Percentiles rank a stretch among this genome's conserved stretches.
These are phyloP conservation scores for Apophysomyces sp. DNA, from an alignment of 371 early-diverging fungal genomes.

Conservation along the genomic window DNA sequence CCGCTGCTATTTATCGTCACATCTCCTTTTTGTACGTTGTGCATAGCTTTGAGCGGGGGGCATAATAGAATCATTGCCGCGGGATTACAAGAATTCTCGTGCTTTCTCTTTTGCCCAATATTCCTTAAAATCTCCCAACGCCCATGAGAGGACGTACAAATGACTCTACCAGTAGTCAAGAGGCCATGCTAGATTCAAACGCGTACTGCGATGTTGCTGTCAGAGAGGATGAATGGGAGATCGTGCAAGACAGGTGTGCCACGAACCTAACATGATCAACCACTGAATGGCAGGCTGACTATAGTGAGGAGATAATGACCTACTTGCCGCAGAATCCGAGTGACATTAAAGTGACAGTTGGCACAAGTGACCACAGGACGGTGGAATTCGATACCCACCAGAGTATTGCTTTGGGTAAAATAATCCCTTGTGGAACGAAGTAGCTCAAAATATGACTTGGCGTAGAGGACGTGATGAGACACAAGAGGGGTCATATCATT, in stretches of 20 bases:
- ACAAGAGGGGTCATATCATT: slow-evolving; percentile 34
- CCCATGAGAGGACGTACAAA: not conserved
- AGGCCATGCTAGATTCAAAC: not conserved
- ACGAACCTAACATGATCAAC: not conserved
- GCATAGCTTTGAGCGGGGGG: too few relatives aligned
- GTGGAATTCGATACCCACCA: slow-evolving; percentile 4
- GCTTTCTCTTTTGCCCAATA: not conserved
- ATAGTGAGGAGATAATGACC: slow-evolving; percentile 5
- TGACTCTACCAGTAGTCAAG: not conserved
- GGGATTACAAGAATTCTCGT: too few relatives aligned
- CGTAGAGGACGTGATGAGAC: slow-evolving; percentile 13
- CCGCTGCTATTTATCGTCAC: too few relatives aligned
- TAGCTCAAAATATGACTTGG: not conserved
- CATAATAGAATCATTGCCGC: too few relatives aligned
- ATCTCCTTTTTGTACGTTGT: too few relatives aligned
- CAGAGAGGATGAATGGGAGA: slow-evolving; percentile 12
- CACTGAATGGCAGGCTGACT: not conserved
- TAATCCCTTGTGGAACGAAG: not conserved
- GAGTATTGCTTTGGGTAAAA: slow-evolving; percentile 8
- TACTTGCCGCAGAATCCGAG: slow-evolving; percentile 9
- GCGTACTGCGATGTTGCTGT: not conserved
- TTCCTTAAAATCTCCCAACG: not conserved
- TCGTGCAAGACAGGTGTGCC: slow-evolving; percentile 8
- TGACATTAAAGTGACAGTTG: slow-evolving; percentile 10
- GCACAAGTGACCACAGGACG: slow-evolving; percentile 7